Base-by-base conservation (phyloP, 306 rosid species). In the Acacia crassicarpa region DNA sequence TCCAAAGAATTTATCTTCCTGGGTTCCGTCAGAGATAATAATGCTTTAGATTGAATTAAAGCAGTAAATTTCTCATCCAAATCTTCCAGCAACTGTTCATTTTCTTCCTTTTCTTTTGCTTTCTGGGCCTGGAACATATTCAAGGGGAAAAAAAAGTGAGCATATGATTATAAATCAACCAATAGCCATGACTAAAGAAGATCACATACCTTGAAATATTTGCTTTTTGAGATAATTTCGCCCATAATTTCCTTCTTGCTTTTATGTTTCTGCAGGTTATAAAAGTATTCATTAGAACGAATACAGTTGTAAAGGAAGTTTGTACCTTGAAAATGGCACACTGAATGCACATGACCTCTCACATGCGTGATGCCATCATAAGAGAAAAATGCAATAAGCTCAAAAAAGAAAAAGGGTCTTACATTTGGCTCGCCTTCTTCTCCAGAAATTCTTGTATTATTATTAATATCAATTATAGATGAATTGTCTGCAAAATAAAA, bases 231-330 rank as follows among this genome's bases (percentile, higher is more conserved):
- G 25, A 95, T 92, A 61, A 95, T 77, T 86, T 93, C 99, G 33
- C 85, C 89, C 94, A 90, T 90, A 79, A 92, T 94, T 86, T 95
- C 98, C 90, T 90, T 92, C 88, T 92, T 90, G 88, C 83, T 93
- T 90, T 95, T 95, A 85, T 76, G 92, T 77, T 78, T 92, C 97
- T 95, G 94, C 83, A 77, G 68, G 48, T 84, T 23, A 78, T 46
- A 67, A 76, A 43, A 58, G 72, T 30, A 83, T 65, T 81, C 25
- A n/a, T 22, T 13, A 74, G 80, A 66, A 20, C 12, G 23, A 45
- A 45, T 40, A 63, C 54, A 76, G 27, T 71, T 15, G 79, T 22
- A 20, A 79, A 74, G 59, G 44, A 61, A 22, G 59, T 46, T 46
- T 35, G 15, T 16, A 65, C 65, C 14, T 14, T 61, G 22, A 80